Percentiles rank a stretch among this genome's conserved stretches.
Evolutionary conservation across 768 basidiomycete genomes (phyloP).

Genomic region (Pholiota microspora): DNA sequence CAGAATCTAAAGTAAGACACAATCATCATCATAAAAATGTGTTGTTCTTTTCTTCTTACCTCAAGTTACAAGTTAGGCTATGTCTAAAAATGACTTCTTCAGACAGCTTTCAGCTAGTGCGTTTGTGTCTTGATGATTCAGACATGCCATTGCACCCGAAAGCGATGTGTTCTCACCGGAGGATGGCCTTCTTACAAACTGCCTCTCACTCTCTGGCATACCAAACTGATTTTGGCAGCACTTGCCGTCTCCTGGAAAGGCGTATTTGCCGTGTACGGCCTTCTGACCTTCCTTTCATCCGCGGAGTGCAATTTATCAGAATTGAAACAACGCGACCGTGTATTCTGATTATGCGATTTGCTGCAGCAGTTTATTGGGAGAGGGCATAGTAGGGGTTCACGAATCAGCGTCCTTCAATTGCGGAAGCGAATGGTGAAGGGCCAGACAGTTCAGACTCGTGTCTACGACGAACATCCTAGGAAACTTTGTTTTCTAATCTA

Average conservation of each 20-base stretch:
- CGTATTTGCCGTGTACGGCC: neutral
- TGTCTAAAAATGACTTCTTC: neutral
- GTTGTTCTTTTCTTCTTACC: constrained; percentile 6
- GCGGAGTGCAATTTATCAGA: constrained; percentile 1
- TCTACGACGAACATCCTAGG: too few species aligned
- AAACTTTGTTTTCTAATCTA: neutral
- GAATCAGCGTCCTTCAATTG: neutral
- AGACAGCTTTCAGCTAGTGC: neutral
- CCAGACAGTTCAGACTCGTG: neutral
- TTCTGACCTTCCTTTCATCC: constrained; percentile 1
- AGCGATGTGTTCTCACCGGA: constrained; percentile 1
- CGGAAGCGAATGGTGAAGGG: neutral
- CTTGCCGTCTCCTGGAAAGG: constrained; percentile 7
- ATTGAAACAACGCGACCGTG: neutral
- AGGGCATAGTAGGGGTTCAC: neutral
- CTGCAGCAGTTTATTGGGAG: neutral
- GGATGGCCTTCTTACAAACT: neutral
- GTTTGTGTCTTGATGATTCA: neutral
- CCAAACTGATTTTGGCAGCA: neutral
- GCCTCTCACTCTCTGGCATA: neutral
- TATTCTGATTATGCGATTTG: neutral
- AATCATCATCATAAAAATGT: constrained; percentile 11
- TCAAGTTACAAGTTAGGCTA: neutral
- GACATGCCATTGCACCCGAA: neutral
- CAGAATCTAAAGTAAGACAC: constrained; percentile 11